Conservation (phyloP, 2,329 filamentous ascomycete species). For the Thielaviopsis punctulata region DNA sequence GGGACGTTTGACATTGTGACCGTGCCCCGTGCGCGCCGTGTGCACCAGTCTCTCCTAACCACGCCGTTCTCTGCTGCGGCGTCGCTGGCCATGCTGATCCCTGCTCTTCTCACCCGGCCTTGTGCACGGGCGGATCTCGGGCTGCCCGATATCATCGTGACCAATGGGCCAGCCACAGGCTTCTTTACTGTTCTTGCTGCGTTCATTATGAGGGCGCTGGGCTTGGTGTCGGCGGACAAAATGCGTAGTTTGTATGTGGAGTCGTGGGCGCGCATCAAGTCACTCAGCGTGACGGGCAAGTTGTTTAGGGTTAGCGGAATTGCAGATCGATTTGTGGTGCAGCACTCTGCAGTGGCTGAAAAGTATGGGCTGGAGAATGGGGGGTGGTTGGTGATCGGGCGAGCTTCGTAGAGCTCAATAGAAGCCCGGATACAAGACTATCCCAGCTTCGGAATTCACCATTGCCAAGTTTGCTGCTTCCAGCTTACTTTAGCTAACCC, state of each 20-base stretch:
- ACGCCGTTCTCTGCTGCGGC: conserved; percentile 50
- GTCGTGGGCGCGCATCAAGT: conserved; percentile 74
- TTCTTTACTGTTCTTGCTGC: conserved; percentile 50
- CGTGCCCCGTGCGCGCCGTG: conserved; percentile 59
- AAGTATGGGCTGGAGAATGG: conserved; percentile 19
- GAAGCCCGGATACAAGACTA: no score
- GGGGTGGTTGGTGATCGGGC: conserved; percentile 6
- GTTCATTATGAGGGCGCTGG: conserved; percentile 29
- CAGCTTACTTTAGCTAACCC: no score
- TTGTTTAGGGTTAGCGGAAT: conserved; percentile 47
- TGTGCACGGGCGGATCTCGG: conserved; percentile 15
- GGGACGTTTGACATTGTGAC: conserved; percentile 45
- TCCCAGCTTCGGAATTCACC: no score
- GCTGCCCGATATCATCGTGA: conserved; percentile 60
- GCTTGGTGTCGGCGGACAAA: conserved; percentile 28
- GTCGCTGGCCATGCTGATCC: conserved; percentile 47
- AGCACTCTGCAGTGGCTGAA: conserved; percentile 51
- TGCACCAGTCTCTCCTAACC: conserved; percentile 66
- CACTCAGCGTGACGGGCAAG: conserved; percentile 69
- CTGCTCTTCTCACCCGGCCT: conserved; percentile 30
- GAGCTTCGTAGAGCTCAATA: no score
- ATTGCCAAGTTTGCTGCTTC: no score
- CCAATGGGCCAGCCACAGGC: conserved; percentile 77
- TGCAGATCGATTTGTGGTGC: conserved; percentile 66
- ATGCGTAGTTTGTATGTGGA: conserved; percentile 76